Conservation (phyloP, 495 filamentous ascomycete species). For the Monascus purpureus region DNA sequence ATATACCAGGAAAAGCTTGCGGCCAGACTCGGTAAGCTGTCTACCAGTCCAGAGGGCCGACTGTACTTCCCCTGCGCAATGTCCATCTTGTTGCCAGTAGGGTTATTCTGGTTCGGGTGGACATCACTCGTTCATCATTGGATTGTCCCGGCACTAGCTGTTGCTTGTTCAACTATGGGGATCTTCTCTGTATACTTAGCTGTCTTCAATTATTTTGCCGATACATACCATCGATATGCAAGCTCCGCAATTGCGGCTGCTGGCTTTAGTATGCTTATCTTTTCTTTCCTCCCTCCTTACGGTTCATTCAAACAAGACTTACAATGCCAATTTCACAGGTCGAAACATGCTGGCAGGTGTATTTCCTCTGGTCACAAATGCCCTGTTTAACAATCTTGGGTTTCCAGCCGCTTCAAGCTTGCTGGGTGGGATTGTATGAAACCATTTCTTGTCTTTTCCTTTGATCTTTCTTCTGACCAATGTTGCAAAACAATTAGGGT, state of each 20-base stretch:
- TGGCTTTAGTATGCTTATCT: too few relatives aligned
- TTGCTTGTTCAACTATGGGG: conserved; percentile 68
- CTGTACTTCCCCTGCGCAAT: conserved; percentile 75
- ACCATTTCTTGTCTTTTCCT: background rate
- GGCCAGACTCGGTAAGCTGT: conserved; percentile 23
- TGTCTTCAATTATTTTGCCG: conserved; percentile 90
- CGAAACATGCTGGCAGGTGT: conserved; percentile 74
- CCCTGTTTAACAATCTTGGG: conserved; percentile 59
- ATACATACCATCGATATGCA: conserved; percentile 74
- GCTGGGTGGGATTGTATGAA: conserved; percentile 53
- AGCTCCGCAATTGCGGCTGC: conserved; percentile 80
- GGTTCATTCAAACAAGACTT: too few relatives aligned
- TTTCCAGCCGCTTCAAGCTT: conserved; percentile 61
- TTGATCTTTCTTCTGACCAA: background rate
- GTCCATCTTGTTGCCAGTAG: conserved; percentile 53
- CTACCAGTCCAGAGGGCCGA: conserved; percentile 55
- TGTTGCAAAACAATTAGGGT: background rate
- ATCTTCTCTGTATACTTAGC: conserved; percentile 84
- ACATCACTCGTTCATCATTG: conserved; percentile 63
- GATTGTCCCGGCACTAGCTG: conserved; percentile 60
- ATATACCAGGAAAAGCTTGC: conserved; percentile 56
- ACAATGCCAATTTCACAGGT: conserved; percentile 23
- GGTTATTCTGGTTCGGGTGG: conserved; percentile 76
- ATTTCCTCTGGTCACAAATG: conserved; percentile 63
- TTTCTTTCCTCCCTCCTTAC: too few relatives aligned